A percentile compares a stretch with the other conserved stretches of the same genome.
These are phyloP conservation scores for Phytophthora colocasiae DNA, from an alignment of 352 stramenopile genomes.

Conservation along the genomic window DNA sequence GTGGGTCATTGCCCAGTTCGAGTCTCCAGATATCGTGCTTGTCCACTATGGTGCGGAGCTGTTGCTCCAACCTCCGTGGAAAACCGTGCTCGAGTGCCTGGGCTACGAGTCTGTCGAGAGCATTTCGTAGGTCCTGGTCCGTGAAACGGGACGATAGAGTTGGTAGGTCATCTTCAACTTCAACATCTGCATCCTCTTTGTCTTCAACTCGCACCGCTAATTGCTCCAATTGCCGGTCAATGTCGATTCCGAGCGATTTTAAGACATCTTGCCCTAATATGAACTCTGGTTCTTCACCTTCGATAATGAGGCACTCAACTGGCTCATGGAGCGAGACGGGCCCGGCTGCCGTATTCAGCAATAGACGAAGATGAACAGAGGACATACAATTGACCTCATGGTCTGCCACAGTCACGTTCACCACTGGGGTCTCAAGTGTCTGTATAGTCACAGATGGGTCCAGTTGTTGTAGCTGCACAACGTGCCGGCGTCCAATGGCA, in stretches of 20 bases:
- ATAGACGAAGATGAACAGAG: no score
- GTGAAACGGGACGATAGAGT: neutral
- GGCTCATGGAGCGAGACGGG: no score
- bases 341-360: no score
- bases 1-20: neutral
- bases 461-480: neutral
- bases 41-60: neutral
- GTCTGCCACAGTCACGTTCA: slow-evolving; percentile 2
- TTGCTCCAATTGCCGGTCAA: no score
- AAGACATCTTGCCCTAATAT: no score
- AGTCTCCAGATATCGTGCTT: neutral
- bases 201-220: no score
- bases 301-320: no score
- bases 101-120: neutral
- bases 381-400: no score
- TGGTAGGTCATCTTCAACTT: no score
- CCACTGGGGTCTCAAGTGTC: neutral
- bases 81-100: neutral
- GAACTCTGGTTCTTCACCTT: no score
- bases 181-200: no score
- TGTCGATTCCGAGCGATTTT: no score
- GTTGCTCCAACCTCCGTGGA: neutral
- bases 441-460: neutral
- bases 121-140: neutral
- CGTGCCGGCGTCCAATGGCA: neutral